Percentiles rank a stretch among this genome's conserved stretches.
Conservation (phyloP, 2,329 filamentous ascomycete species). For the Fusarium pseudocircinatum region DNA sequence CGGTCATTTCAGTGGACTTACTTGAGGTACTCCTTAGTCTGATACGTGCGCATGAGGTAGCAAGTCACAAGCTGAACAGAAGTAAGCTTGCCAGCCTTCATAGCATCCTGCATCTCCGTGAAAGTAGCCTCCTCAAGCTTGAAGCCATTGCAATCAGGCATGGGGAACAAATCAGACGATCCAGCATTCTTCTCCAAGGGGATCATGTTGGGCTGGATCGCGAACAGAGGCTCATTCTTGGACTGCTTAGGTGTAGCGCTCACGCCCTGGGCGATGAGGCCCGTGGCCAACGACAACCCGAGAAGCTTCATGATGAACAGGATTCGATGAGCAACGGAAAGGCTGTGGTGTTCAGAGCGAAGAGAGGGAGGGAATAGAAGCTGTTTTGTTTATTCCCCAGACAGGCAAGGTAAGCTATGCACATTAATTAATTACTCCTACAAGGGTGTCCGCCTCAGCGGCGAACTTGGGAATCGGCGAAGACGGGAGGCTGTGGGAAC, state of each 20-base stretch:
- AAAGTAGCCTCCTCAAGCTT: constrained; percentile 75
- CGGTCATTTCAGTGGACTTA: constrained; percentile 45
- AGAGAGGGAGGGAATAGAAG: neutral
- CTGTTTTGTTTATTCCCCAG: constrained; percentile 19
- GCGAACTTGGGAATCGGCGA: neutral
- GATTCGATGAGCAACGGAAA: neutral
- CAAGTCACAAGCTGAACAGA: constrained; percentile 68
- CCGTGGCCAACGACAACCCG: constrained; percentile 35
- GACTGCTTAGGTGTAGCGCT: constrained; percentile 9
- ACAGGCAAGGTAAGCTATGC: neutral
- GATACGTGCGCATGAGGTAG: constrained; percentile 68
- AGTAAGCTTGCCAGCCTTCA: constrained; percentile 64
- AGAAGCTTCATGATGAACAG: constrained; percentile 34
- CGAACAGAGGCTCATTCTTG: constrained; percentile 27
- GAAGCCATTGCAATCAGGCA: constrained; percentile 69
- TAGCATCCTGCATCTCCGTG: constrained; percentile 69
- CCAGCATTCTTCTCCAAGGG: constrained; percentile 51
- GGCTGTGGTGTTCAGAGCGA: neutral
- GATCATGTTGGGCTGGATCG: constrained; percentile 45
- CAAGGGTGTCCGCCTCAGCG: neutral
- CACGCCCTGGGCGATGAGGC: constrained; percentile 31
- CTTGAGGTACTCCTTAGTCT: constrained; percentile 73
- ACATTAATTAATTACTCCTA: neutral
- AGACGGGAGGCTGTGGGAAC: neutral
- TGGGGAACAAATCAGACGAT: constrained; percentile 62